Evolutionary conservation across 2,329 filamentous ascomycete species (phyloP).

Genomic region (Byssothecium circinans): DNA sequence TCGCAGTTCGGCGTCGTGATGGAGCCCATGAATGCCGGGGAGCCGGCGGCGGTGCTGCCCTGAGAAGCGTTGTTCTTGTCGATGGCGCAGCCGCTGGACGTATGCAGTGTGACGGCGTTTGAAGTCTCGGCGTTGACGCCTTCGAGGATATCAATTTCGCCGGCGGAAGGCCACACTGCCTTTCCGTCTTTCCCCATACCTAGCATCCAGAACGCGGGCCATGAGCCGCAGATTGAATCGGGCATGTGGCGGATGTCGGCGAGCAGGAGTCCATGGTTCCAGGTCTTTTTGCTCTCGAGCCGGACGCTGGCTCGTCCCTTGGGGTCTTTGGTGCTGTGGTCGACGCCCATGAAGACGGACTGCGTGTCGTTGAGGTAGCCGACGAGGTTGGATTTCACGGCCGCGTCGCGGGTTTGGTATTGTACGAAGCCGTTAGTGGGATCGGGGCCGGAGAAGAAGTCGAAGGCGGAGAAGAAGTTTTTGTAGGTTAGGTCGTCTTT

Average conservation of each 20-base stretch:
- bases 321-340: conserved; percentile 36
- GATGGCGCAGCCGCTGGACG: conserved; percentile 25
- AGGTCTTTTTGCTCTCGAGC: conserved; percentile 33
- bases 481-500: conserved; percentile 30
- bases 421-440: conserved; percentile 37
- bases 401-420: conserved; percentile 23
- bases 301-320: conserved; percentile 34
- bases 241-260: conserved; percentile 43
- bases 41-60: not conserved
- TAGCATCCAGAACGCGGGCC: conserved; percentile 41
- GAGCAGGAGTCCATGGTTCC: conserved; percentile 35
- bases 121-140: conserved; percentile 34
- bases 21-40: conserved; percentile 45
- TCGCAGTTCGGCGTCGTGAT: conserved; percentile 53
- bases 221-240: conserved; percentile 29
- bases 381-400: conserved; percentile 17
- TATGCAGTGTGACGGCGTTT: conserved; percentile 41
- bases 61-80: conserved; percentile 15
- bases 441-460: conserved; percentile 32
- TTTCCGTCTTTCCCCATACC: conserved; percentile 15
- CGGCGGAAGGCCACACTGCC: conserved; percentile 22
- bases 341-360: conserved; percentile 46
- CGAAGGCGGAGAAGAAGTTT: conserved; percentile 38
- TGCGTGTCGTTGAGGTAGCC: conserved; percentile 22
- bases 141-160: conserved; percentile 43